Conservation (phyloP, 2,329 filamentous ascomycete genomes). For the Immersiporthe knoxdaviesiana region DNA sequence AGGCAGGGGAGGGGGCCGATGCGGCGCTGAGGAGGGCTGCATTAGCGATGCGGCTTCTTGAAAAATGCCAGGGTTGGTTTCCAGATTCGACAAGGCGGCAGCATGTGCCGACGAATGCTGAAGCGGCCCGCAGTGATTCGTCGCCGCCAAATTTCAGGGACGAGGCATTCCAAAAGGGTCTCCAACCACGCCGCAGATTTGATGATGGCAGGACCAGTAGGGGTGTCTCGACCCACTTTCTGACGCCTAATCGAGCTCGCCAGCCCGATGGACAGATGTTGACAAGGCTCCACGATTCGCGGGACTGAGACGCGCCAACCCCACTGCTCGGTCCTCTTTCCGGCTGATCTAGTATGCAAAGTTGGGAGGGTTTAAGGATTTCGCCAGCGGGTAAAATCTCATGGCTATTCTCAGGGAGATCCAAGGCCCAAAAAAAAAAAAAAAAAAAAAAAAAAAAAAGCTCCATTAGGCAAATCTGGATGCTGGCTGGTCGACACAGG, state of each 20-base stretch:
- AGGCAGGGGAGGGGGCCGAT: background rate
- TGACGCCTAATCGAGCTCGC: background rate
- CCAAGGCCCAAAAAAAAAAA: no score
- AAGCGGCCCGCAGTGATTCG: constrained; percentile 14
- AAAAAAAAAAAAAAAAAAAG: no score
- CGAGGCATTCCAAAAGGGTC: constrained; percentile 8
- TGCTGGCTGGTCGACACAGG: background rate
- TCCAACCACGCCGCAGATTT: constrained; percentile 9
- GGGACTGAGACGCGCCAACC: constrained; percentile 4
- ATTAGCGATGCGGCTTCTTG: background rate
- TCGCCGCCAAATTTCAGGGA: constrained; percentile 16
- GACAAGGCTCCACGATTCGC: constrained; percentile 7
- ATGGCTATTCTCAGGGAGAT: background rate
- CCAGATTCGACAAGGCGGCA: constrained; percentile 10
- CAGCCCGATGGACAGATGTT: constrained; percentile 10
- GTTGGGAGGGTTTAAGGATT: background rate
- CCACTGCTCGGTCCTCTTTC: constrained; percentile 2
- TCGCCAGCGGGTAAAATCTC: background rate
- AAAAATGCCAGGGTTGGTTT: constrained; percentile 2
- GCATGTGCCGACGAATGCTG: constrained; percentile 3
- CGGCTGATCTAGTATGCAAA: constrained; percentile 6
- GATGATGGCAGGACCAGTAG: background rate
- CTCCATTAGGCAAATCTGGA: background rate
- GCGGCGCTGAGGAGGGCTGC: background rate
- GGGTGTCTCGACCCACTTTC: background rate